These are phyloP conservation scores for Cercospora berteroae DNA, from an alignment of 2,329 filamentous ascomycete species.

Conservation along the genomic window DNA sequence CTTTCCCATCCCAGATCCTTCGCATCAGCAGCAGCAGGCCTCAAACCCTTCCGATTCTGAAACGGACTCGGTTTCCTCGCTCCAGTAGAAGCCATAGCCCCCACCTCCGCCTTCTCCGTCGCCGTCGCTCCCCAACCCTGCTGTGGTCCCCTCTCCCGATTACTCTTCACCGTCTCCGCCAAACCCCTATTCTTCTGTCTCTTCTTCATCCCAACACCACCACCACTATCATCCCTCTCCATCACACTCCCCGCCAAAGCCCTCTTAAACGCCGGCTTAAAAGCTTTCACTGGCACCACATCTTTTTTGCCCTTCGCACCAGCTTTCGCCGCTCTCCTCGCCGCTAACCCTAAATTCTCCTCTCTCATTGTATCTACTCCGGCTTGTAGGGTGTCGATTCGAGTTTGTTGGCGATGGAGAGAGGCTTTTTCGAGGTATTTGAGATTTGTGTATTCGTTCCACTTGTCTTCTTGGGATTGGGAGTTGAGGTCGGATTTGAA, in stretches of 20 bases:
- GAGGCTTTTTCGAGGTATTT: neutral
- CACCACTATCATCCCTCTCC: neutral
- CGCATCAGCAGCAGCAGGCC: neutral
- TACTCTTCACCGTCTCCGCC: slow-evolving; percentile 2
- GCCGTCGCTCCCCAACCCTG: neutral
- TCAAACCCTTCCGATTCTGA: neutral
- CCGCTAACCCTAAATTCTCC: neutral
- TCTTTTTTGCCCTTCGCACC: neutral
- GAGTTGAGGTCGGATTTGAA: neutral
- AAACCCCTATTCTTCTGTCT: neutral
- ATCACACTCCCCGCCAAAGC: neutral
- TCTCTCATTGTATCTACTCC: neutral
- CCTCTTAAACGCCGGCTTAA: neutral
- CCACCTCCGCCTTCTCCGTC: neutral
- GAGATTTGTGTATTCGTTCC: neutral
- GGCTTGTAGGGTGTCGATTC: neutral
- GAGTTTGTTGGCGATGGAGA: neutral
- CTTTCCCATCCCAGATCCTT: neutral
- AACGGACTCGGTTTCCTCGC: neutral
- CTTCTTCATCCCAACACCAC: neutral
- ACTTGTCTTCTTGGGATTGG: neutral
- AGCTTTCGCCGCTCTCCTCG: neutral
- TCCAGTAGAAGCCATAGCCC: neutral
- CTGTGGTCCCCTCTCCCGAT: neutral
- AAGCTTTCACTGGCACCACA: neutral